Percentiles rank a stretch among this genome's conserved stretches.
phyloP scores from a whole-genome alignment of 176 grass and related monocot species.

The Typha latifolia region DNA sequence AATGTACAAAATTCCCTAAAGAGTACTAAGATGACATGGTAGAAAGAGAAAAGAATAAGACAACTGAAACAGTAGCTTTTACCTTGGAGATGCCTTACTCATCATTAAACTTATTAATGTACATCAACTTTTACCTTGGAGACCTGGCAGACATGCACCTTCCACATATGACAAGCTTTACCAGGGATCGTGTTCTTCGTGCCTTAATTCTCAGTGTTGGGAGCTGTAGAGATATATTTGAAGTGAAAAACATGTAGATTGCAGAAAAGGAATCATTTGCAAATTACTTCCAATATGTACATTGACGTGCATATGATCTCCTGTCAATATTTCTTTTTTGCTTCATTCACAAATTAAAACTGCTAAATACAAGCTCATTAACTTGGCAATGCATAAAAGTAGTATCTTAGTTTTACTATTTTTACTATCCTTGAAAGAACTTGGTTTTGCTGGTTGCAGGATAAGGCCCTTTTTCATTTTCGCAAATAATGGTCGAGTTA shows the following conservation, averaged over 20 bases:
- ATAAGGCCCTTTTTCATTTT: too few relatives aligned
- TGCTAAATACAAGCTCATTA: too few relatives aligned
- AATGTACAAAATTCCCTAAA: slow-evolving; percentile 50
- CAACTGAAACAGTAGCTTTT: slow-evolving; percentile 13
- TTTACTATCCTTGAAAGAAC: too few relatives aligned
- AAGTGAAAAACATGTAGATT: background rate
- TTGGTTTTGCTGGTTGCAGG: too few relatives aligned
- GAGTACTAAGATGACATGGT: slow-evolving; percentile 26
- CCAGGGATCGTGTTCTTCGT: slow-evolving; percentile 26
- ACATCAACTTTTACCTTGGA: slow-evolving; percentile 24
- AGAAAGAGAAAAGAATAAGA: slow-evolving; percentile 21
- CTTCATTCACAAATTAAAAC: too few relatives aligned
- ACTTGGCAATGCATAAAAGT: too few relatives aligned
- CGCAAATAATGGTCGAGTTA: too few relatives aligned
- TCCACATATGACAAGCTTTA: slow-evolving; percentile 50
- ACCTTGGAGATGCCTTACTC: background rate
- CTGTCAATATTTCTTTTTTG: too few relatives aligned
- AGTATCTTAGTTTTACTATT: too few relatives aligned
- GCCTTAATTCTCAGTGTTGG: slow-evolving; percentile 28
- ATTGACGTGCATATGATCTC: too few relatives aligned
- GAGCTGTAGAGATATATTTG: slow-evolving; percentile 28
- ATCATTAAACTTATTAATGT: slow-evolving; percentile 7
- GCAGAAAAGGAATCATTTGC: too few relatives aligned
- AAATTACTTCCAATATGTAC: too few relatives aligned
- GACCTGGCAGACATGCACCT: slow-evolving; percentile 47